Conservation (phyloP, 2,329 filamentous ascomycete species). For the Teratosphaeria destructans region DNA sequence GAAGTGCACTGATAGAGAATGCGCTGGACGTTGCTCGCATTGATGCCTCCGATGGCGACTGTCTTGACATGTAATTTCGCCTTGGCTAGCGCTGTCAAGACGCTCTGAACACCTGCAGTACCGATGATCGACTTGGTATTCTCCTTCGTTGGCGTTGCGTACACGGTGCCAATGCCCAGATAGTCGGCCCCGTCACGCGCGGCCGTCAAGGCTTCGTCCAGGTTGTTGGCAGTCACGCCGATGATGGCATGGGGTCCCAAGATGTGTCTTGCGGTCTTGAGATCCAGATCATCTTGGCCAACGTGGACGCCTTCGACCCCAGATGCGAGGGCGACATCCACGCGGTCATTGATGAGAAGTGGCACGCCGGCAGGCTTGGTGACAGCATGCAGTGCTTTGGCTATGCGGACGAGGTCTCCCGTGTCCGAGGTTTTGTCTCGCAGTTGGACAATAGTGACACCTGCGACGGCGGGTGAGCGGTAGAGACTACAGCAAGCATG, state of each 20-base stretch:
- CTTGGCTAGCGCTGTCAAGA: conserved; percentile 51
- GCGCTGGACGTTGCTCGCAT: conserved; percentile 60
- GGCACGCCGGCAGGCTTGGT: conserved; percentile 61
- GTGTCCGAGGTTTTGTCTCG: conserved; percentile 80
- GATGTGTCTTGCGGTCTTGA: conserved; percentile 56
- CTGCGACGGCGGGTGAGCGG: conserved; percentile 24
- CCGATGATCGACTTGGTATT: conserved; percentile 78
- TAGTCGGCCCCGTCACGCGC: conserved; percentile 75
- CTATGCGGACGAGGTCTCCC: conserved; percentile 58
- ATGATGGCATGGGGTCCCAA: conserved; percentile 73
- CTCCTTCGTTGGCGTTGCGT: conserved; percentile 75
- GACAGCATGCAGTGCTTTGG: conserved; percentile 58
- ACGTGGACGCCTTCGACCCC: conserved; percentile 88
- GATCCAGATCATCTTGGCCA: conserved; percentile 82
- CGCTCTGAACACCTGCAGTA: conserved; percentile 56
- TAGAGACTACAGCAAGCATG: background rate
- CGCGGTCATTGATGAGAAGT: conserved; percentile 82
- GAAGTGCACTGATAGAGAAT: conserved; percentile 61
- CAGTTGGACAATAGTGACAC: conserved; percentile 76
- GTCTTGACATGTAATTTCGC: conserved; percentile 41
- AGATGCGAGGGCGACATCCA: conserved; percentile 77
- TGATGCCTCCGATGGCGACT: conserved; percentile 86
- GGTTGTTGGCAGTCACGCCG: conserved; percentile 71
- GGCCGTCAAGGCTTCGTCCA: conserved; percentile 62
- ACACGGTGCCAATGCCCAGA: conserved; percentile 82